phyloP scores from a whole-genome alignment of 345 rosid genomes.

The Hibiscus mutabilis region DNA sequence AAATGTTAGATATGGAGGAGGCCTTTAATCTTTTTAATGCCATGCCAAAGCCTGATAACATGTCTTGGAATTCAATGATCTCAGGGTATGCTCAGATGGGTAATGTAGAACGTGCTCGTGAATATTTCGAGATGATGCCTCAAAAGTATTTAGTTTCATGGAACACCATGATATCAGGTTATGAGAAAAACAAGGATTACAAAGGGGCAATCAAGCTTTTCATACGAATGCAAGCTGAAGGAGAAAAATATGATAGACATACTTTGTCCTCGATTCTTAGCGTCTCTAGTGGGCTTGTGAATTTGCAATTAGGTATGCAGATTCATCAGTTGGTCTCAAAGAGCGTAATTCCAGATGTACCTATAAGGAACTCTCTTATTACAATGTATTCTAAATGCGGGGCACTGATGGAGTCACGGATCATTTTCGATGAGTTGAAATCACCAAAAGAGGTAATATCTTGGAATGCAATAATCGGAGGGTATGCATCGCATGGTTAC shows the following conservation, averaged over 20 bases:
- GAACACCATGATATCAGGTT: constrained; percentile 15
- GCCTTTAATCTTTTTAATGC: constrained; percentile 9
- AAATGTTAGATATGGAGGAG: constrained; percentile 8
- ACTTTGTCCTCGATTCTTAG: constrained; percentile 15
- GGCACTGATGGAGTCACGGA: neutral
- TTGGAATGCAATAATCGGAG: constrained; percentile 19
- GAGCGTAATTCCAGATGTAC: constrained; percentile 9
- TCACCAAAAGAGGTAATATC: constrained; percentile 6
- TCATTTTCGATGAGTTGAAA: constrained; percentile 12
- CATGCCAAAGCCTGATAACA: constrained; percentile 8
- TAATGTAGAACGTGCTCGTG: constrained; percentile 12
- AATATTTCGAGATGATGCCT: constrained; percentile 12
- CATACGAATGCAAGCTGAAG: constrained; percentile 13
- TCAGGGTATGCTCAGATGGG: constrained; percentile 5
- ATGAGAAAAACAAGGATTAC: constrained; percentile 15
- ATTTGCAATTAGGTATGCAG: constrained; percentile 18
- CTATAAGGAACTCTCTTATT: constrained; percentile 10
- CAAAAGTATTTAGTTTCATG: constrained; percentile 12
- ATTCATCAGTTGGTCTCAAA: constrained; percentile 15
- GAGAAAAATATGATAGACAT: constrained; percentile 9
- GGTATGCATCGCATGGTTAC: constrained; percentile 18
- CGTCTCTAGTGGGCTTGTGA: constrained; percentile 7
- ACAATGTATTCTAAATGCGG: constrained; percentile 18
- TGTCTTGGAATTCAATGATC: constrained; percentile 17
- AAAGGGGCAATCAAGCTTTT: constrained; percentile 14